Evolutionary conservation across 73 alveolate species (phyloP).

Genomic region (Stentor coeruleus): DNA sequence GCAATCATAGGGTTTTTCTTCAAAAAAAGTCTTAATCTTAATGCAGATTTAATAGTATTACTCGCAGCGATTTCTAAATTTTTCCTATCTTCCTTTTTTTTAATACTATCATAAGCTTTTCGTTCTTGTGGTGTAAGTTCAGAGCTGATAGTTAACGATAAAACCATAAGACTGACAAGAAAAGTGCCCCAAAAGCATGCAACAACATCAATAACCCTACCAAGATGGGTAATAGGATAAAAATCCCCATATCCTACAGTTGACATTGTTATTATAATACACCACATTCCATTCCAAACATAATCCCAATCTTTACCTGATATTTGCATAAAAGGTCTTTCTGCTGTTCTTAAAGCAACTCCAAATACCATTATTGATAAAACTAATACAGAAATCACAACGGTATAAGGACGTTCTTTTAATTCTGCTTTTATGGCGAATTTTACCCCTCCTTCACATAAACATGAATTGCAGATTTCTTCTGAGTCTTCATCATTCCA

Average conservation of each 20-base stretch:
- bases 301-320: conserved; percentile 76
- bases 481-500: conserved; percentile 71
- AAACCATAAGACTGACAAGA: conserved; percentile 71
- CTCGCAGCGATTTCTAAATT: not conserved
- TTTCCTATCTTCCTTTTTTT: conserved; percentile 29
- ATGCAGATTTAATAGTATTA: conserved; percentile 20
- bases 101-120: conserved; percentile 68
- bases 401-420: conserved; percentile 68
- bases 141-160: conserved; percentile 63
- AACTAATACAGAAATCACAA: conserved; percentile 52
- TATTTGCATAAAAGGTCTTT: conserved; percentile 55
- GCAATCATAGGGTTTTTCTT: not conserved
- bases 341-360: conserved; percentile 67
- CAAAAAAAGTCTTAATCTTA: conserved; percentile 11
- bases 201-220: conserved; percentile 67
- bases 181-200: conserved; percentile 81
- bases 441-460: conserved; percentile 66
- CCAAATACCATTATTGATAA: conserved; percentile 58
- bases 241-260: conserved; percentile 92
- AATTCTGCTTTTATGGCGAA: conserved; percentile 75
- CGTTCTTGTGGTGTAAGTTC: conserved; percentile 68
- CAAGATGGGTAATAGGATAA: conserved; percentile 81
- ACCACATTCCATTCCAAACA: conserved; percentile 90
- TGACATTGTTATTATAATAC: conserved; percentile 83
- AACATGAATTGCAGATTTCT: conserved; percentile 59